These are phyloP conservation scores for Betula pendula DNA, from an alignment of 306 rosid genomes.

Conservation along the genomic window DNA sequence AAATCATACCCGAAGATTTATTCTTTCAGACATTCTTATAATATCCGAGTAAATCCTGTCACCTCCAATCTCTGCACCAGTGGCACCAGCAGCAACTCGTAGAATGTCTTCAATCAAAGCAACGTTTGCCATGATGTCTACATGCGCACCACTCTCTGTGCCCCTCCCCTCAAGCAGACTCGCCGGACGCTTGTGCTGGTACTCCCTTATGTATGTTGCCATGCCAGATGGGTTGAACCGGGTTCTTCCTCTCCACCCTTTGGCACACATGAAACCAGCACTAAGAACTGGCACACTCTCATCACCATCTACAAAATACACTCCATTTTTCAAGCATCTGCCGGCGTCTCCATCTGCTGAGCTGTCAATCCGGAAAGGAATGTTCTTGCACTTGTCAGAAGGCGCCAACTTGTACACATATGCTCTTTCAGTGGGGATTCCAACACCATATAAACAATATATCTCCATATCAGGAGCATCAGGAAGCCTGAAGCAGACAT, in stretches of 20 bases:
- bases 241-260: slow-evolving; percentile 77
- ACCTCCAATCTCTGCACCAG: slow-evolving; percentile 58
- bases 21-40: slow-evolving; percentile 48
- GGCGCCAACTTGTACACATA: slow-evolving; percentile 42
- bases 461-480: slow-evolving; percentile 78
- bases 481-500: slow-evolving; percentile 53
- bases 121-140: slow-evolving; percentile 57
- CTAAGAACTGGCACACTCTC: slow-evolving; percentile 57
- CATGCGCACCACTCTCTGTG: slow-evolving; percentile 49
- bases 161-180: slow-evolving; percentile 58
- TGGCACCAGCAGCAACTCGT: slow-evolving; percentile 66
- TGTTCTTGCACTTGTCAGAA: too few relatives aligned
- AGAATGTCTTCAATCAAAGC: slow-evolving; percentile 64
- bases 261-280: slow-evolving; percentile 82
- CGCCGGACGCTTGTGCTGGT: slow-evolving; percentile 45
- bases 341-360: slow-evolving; percentile 48
- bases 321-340: slow-evolving; percentile 44
- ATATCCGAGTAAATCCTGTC: slow-evolving; percentile 71
- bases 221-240: slow-evolving; percentile 73
- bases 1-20: slow-evolving; percentile 46
- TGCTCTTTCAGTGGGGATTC: slow-evolving; percentile 67
- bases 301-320: slow-evolving; percentile 64
- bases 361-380: too few relatives aligned
- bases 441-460: slow-evolving; percentile 72
- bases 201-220: slow-evolving; percentile 60